These are phyloP conservation scores for Acacia crassicarpa DNA, from an alignment of 306 rosid genomes.

Conservation along the genomic window DNA sequence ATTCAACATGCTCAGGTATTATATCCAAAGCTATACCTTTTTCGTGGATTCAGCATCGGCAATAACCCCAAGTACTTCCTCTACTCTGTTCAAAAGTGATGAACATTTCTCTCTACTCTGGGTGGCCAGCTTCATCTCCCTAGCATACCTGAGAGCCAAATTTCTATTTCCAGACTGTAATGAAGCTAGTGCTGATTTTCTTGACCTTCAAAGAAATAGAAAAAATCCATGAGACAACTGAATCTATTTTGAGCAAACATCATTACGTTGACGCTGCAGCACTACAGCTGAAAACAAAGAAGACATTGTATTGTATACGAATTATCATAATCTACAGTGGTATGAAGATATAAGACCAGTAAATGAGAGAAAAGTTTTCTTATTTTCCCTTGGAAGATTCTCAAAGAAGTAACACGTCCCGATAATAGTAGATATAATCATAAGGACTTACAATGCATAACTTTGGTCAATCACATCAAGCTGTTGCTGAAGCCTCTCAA, in stretches of 20 bases:
- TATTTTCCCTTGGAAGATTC: conserved; percentile 12
- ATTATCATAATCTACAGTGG: not conserved
- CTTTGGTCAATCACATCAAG: conserved; percentile 71
- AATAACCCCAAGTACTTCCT: conserved; percentile 69
- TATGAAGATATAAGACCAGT: conserved; percentile 17
- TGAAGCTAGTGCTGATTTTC: conserved; percentile 70
- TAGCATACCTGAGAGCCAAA: conserved; percentile 73
- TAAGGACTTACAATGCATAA: conserved; percentile 57
- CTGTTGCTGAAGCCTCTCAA: conserved; percentile 85
- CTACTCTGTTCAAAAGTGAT: conserved; percentile 77
- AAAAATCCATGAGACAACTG: conserved; percentile 30
- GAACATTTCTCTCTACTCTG: conserved; percentile 77
- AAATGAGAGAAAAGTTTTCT: not conserved
- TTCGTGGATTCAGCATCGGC: conserved; percentile 80
- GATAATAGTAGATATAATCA: conserved; percentile 19
- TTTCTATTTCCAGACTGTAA: conserved; percentile 74
- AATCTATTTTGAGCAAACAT: conserved; percentile 20
- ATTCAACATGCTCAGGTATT: not conserved
- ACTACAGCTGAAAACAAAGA: conserved; percentile 7
- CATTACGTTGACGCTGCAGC: conserved; percentile 13
- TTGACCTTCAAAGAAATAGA: conserved; percentile 52
- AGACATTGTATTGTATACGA: not conserved
- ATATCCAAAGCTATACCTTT: conserved; percentile 48
- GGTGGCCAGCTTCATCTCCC: conserved; percentile 66
- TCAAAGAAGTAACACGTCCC: not conserved